Percentiles rank a stretch among this genome's conserved stretches.
Evolutionary conservation across 2,329 filamentous ascomycete genomes (phyloP).

Genomic region (Pseudogymnoascus pannorum): DNA sequence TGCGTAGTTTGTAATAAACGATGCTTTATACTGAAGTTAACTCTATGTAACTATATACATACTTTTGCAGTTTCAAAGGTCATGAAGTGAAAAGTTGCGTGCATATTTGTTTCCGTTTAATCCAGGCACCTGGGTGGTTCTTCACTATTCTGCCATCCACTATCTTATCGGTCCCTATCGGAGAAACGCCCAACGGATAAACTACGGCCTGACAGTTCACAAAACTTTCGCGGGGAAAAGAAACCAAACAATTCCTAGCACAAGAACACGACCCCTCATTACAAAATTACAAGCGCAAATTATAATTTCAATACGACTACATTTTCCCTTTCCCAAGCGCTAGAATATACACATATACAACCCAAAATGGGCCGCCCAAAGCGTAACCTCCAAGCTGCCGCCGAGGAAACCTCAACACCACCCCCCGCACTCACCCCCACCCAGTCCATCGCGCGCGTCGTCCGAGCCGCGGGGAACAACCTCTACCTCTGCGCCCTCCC

Average conservation of each 20-base stretch:
- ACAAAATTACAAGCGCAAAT: not conserved
- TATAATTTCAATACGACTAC: not conserved
- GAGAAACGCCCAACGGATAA: constrained; percentile 7
- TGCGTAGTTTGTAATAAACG: not conserved
- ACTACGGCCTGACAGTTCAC: constrained; percentile 2
- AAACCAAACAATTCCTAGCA: not conserved
- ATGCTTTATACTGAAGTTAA: not conserved
- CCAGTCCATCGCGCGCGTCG: constrained; percentile 67
- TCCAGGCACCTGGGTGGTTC: constrained; percentile 5
- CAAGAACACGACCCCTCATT: not conserved
- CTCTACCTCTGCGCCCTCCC: constrained; percentile 74
- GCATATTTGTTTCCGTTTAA: not conserved
- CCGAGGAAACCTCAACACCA: constrained; percentile 59
- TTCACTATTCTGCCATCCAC: not conserved
- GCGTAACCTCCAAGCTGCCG: constrained; percentile 69
- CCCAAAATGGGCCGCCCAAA: constrained; percentile 62
- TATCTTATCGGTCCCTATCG: constrained; percentile 7
- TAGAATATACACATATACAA: not conserved
- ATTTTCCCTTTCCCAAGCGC: not conserved
- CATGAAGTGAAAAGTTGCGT: not conserved
- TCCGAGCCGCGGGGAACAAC: constrained; percentile 82
- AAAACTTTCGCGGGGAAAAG: constrained; percentile 8
- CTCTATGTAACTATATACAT: too few species aligned
- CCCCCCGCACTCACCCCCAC: constrained; percentile 50
- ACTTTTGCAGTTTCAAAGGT: not conserved